Evolutionary conservation across 2,329 filamentous ascomycete genomes (phyloP), one percentile per base, ranked within the genome.

Genomic region (Penicillium sp.): DNA sequence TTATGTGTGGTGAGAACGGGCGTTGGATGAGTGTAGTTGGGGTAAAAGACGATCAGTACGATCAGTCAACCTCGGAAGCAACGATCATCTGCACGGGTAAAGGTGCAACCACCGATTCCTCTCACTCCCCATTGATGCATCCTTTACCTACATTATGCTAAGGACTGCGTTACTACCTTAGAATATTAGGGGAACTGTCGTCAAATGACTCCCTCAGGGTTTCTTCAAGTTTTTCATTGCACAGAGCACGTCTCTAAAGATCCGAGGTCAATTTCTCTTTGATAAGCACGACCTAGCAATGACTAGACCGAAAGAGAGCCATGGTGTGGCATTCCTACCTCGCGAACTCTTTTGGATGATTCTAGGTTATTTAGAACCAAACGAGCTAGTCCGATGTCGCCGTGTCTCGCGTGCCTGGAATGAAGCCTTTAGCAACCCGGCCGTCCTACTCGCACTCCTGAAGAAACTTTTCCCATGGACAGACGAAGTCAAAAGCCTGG

Each of bases 321-420:
- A 45, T 49, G 61, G 61, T 45, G 47, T 69, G 37, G 55, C 59
- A 8, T 58, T 59, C 44, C 68, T 84, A 34, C 80, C 80, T n/a
- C 72, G 74, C 57, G 78, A 81, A 45, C 61, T 84, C 41, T 82
- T 84, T 57, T 69, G 80, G 51, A 69, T 80, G 43, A 66, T 84
- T 47, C 52, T 78, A 32, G 67, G 59, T 2, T 62, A 76, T 55
- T 69, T 84, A 15, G 63, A 74, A 1, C 72, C 79, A 2, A 64
- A 59, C 17, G 78, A 82, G 53, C 65, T 74, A 45, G 60, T 82
- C 15, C 66, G 71, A 42, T 77, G 73, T 59, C 79, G 78, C 44
- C 71, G 71, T 21, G 75, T 83, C 32, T 80, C 73, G 17, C 72
- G 66, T 34, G 61, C 64, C 9, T 80, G 78, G 72, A 62, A 71